Evolutionary conservation across 306 rosid genomes (phyloP), one percentile per base, ranked within the genome.

Genomic region (Gynostemma pentaphyllum): DNA sequence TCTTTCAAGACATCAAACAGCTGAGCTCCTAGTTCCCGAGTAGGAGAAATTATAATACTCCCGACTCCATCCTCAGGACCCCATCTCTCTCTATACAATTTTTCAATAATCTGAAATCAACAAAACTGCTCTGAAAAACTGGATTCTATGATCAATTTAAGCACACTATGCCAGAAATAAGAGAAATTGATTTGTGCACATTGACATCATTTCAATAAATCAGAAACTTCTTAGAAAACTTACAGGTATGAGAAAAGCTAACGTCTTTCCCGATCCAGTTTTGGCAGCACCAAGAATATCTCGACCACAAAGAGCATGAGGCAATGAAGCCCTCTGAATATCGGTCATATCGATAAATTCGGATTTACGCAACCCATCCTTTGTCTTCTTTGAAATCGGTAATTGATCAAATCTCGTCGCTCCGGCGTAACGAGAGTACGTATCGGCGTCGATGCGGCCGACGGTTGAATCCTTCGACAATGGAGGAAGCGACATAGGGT

Each of bases 271-370:
- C 0, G 99, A 92, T 22, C 95, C 95, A 16, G 95, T 88, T 68
- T 88, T 92, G 5, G 96, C 94, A 3, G 99, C 99, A 7, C 99
- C 97, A 28, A 86, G 94, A 75, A 92, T 69, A 51, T 92, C 96
- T 30, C 96, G 81, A 5, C 86, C 88, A 46, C 83, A 81, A 18
- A 92, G 84, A 1, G 94, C 82, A 60, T 92, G 99, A 3, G 99
- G 99, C 72, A 92, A 74, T 50, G 87, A 76, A 52, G 94, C 95
- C 64, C 83, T 81, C 80, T 92, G 96, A 14, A 92, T 81, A 30
- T 92, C 96, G 3, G 95, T 92, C 95, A 88, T 92, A 30, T 75
- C 73, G 4, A 65, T 52, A 68, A 48, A 88, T 61, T 77, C 80
- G 10, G 72, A 23, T 28, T 45, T 71, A 4, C 71, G 65, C 67